A percentile compares a stretch with the other conserved stretches of the same genome.
Conservation (phyloP, 2,329 filamentous ascomycete species). For the Daldinia sp. region DNA sequence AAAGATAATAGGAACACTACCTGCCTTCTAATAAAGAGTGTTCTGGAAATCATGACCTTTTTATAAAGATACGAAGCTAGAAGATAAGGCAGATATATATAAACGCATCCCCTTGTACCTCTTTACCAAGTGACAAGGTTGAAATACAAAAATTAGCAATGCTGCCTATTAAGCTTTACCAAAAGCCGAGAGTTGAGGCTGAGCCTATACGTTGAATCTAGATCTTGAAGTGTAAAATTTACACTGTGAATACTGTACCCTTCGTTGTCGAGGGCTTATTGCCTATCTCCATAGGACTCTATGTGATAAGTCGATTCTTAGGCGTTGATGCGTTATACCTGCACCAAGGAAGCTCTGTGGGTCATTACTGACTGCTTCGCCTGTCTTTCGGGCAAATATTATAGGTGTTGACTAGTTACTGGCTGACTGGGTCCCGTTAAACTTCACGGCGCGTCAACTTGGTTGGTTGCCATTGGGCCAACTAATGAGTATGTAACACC, state of each 20-base stretch:
- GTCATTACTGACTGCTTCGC: not conserved
- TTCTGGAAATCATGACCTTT: too few relatives aligned
- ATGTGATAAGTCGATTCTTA: not conserved
- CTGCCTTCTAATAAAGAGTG: not conserved
- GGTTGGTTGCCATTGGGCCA: not conserved
- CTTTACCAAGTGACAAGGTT: not conserved
- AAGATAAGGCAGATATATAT: not conserved
- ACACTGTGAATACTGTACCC: too few relatives aligned
- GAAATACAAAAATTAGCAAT: not conserved
- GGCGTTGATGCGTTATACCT: not conserved
- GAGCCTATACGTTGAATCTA: not conserved
- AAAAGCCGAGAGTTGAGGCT: not conserved
- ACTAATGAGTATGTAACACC: too few relatives aligned
- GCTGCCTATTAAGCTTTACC: not conserved
- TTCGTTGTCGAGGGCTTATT: not conserved
- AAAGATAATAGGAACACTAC: not conserved
- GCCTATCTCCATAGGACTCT: not conserved
- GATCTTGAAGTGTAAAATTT: too few relatives aligned
- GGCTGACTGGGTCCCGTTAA: not conserved
- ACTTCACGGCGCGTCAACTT: not conserved
- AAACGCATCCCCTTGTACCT: not conserved
- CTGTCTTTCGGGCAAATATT: not conserved
- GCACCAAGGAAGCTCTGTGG: not conserved
- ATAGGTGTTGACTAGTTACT: not conserved
- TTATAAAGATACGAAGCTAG: not conserved